Base-by-base conservation (phyloP, 192 early-diverging fungal genomes). In the Backusella parvicylindrica region DNA sequence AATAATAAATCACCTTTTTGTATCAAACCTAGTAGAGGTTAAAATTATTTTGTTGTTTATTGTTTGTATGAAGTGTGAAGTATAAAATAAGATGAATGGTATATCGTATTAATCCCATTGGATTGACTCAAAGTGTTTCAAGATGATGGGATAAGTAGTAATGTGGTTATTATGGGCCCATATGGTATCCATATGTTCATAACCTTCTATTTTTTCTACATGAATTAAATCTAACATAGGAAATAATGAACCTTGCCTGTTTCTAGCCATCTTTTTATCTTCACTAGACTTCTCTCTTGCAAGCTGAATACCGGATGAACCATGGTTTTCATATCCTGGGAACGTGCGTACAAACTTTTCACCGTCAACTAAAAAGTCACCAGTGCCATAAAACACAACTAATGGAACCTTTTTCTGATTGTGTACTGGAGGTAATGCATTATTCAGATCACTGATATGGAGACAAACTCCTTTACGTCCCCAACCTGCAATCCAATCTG, bases 311-410 rank as follows among this genome's bases (percentile, higher is more conserved):
- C 33, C 33, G 11, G 66, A 68, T 33, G 36, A 36, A 9, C 66
- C 66, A 36, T 68, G 21, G 33, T 9, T 68, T 68, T 70, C 50
- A 64, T 68, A 81, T 0, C 56, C 81, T 66, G n/a, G 32, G 47
- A 81, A 72, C 6, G 43, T 35, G 4, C 73, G 64, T 9, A 75
- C 70, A 18, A 76, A 36, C 32, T 38, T 69, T 15, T 71, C 79
- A 9, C 79, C 86, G 68, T 87, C 84, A 1, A 86, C 79, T 31
- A 88, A 77, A 30, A 72, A 76, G 68, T 88, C 86, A 56, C 66
- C 63, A 6, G 75, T 77, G 28, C 86, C 86, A 70, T 83, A 88
- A 60, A 88, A 83, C 23, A 88, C 40, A 4, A 72, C 85, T 23
- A 88, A 84, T 23, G 70, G 77, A 32, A 87, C 75, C 40, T 64